Evolutionary conservation across 202 grass and related monocot genomes (phyloP), one percentile per base, ranked within the genome.

Genomic region (Saccharum hybrid): DNA sequence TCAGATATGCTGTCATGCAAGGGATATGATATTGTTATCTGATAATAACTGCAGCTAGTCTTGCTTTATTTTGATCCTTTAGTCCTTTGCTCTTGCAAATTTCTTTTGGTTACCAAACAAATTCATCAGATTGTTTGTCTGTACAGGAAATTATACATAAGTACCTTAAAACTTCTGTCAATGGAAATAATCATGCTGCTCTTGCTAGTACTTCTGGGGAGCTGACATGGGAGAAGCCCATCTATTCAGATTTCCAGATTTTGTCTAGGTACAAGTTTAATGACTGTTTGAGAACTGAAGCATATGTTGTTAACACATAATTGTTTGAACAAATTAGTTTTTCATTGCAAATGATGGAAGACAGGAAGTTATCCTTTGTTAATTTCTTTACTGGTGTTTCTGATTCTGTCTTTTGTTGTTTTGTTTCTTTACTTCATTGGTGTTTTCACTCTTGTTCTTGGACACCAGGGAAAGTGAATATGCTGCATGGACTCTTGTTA

Each of bases 401-500:
- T 71, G 41, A 39, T 33, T 83, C 36, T 66, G 2, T 3, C 45
- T 71, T 75, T 60, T 43, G 30, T 1, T 54, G 42, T 23, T 86
- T 3, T 63, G 6, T 70, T 65, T 83, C 30, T 87, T 69, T 67
- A 68, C 52, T 88, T n/a, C 13, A 37, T 39, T 86, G 33, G 65
- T 56, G 8, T 71, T 19, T 31, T 69, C 9, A 10, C 33, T 65
- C 23, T 88, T 86, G 16, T 81, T 41, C 81, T 63, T 74, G 34
- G 18, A 33, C 19, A 68, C 57, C 83, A 98, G 96, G 78, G 96
- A 96, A 82, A 98, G 93, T 92, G 96, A 98, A 88, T 98, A 96
- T 84, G 91, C 91, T 54, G 91, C 91, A 83, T 96, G 93, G 91
- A 96, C 93, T 76, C 96, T 96, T 90, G 96, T 96, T 87, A 98